Evolutionary conservation across 129 eudicot species (phyloP).

Genomic region (Centella asiatica): DNA sequence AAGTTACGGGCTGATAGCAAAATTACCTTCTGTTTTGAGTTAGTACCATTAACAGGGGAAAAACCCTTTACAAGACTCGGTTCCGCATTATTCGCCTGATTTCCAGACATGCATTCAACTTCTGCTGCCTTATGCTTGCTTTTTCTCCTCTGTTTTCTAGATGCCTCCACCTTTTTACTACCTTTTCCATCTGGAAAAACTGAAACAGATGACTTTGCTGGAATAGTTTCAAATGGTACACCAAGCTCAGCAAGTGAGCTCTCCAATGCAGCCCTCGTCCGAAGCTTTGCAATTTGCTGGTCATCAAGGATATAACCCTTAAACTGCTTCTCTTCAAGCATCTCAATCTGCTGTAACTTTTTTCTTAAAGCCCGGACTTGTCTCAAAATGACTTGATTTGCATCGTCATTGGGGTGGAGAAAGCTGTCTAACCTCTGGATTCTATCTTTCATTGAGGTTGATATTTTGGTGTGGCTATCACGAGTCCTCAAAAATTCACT

Average conservation of each 20-base stretch:
- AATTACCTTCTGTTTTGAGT: conserved; percentile 40
- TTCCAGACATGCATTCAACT: conserved; percentile 26
- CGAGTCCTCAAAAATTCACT: conserved; percentile 54
- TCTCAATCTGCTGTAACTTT: conserved; percentile 91
- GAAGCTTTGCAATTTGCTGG: conserved; percentile 82
- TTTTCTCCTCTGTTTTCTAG: conserved; percentile 72
- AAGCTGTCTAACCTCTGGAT: conserved; percentile 53
- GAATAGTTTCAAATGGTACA: conserved; percentile 50
- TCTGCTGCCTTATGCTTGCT: conserved; percentile 39
- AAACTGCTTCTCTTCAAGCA: conserved; percentile 74
- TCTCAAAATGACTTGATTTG: conserved; percentile 38
- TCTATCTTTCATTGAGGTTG: conserved; percentile 28
- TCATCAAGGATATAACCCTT: conserved; percentile 91
- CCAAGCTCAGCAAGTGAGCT: conserved; percentile 80
- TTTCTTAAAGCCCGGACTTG: conserved; percentile 69
- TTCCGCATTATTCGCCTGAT: conserved; percentile 26
- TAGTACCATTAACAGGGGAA: conserved; percentile 31
- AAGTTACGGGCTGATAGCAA: no score
- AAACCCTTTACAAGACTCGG: conserved; percentile 28
- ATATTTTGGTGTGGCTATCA: conserved; percentile 30
- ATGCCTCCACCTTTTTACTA: conserved; percentile 38
- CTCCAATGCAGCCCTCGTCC: conserved; percentile 48
- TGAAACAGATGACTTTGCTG: conserved; percentile 25
- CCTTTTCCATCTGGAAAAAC: conserved; percentile 29
- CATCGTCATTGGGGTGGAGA: conserved; percentile 49